Base-by-base conservation (phyloP, 352 stramenopile genomes). In the Globisporangium parvum region DNA sequence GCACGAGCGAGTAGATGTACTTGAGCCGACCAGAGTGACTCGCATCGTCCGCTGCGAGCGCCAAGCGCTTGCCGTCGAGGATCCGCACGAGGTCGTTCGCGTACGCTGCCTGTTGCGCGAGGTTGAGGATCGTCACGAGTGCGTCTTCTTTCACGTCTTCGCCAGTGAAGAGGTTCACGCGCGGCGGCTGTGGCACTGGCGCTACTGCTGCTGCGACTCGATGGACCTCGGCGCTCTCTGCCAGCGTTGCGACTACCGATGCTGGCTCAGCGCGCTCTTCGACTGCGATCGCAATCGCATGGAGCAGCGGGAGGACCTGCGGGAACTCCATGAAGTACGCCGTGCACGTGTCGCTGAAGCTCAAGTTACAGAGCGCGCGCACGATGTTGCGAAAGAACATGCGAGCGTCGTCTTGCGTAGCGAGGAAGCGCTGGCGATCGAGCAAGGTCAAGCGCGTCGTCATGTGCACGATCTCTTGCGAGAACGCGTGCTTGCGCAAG, bases 131-230 rank as follows among this genome's bases (percentile, higher is more conserved):
- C 3, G 77, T 63, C 17, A 91, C 50, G 0, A 93, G 62, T 12
- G 77, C 73, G 31, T 91, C 79, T 46, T 93, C 77, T 28, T 82
- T 82, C 40, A 75, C 65, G 28, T 87, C 73, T 41, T 84, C 77
- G 3, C 57, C 51, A 2, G 50, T 48, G 31, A 58, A 63, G 14
- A 59, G 45, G 2, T 0, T n/a, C n/a, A 35, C 11, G 15, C 44
- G 44, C 11, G 11, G 6, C 48, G 46, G 14, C 15, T n/a, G 12
- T 42, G 37, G 12, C 37, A 18, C 37, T 42, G 37, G 12, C 37
- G 9, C 37, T 42, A 9, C 37, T n/a, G 37, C 37, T n/a, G 37
- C 9, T 18, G 41, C 23, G 5, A 6, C 12, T 37, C 31, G 31
- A 8, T 37, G 6, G 3, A 8, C 31, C 31, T 2, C 8, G 5